Evolutionary conservation across 768 basidiomycete genomes (phyloP).

Genomic region (Boletus subparvulus): DNA sequence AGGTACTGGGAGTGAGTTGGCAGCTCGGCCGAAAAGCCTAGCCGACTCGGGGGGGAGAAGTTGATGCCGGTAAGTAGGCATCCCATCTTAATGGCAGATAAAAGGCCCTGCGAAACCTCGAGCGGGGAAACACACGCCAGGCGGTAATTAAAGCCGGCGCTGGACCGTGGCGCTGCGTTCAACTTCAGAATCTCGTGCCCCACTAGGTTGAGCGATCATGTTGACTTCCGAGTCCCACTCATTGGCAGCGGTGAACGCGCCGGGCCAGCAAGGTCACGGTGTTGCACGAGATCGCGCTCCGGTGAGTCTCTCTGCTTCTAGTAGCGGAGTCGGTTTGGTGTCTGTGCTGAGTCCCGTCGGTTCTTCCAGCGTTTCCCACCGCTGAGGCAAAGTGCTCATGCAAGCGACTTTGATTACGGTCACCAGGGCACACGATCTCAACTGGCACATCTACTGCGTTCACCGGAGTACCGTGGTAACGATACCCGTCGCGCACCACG

Average conservation of each 20-base stretch:
- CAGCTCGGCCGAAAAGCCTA: background rate
- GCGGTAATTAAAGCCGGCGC: slow-evolving; percentile 2
- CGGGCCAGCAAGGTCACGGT: background rate
- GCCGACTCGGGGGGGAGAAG: background rate
- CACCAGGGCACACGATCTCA: background rate
- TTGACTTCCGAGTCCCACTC: background rate
- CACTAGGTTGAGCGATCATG: background rate
- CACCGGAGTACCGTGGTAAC: background rate
- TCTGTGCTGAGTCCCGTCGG: background rate
- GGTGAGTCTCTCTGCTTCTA: slow-evolving; percentile 10
- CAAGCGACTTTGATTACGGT: background rate
- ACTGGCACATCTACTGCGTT: background rate
- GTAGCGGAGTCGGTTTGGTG: background rate
- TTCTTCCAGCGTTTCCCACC: background rate
- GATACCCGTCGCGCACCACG: background rate
- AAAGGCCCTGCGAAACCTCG: slow-evolving; percentile 8
- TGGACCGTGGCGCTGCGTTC: background rate
- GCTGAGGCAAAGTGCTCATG: background rate
- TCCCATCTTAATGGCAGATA: background rate
- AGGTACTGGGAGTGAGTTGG: background rate
- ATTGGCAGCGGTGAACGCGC: background rate
- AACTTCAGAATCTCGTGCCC: background rate
- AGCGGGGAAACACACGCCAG: background rate
- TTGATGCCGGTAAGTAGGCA: slow-evolving; percentile 8
- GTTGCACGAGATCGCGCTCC: background rate